Base-by-base conservation (phyloP, 1,284 basidiomycete species). In the Cryptococcus sp. region DNA sequence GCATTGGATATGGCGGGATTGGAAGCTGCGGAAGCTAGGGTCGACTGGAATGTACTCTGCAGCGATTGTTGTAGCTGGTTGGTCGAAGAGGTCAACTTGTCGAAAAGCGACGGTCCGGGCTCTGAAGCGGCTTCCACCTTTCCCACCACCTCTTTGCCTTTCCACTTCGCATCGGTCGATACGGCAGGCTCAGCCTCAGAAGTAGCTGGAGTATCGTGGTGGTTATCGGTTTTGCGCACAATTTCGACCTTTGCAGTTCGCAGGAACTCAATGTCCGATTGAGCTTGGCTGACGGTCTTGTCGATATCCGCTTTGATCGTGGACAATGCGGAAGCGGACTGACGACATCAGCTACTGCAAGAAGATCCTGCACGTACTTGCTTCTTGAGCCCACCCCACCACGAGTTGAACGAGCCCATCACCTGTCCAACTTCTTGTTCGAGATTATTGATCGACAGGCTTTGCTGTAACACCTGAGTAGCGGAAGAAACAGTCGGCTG, bases 401-500 rank as follows among this genome's bases (percentile, higher is more conserved):
- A 71, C 28, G 57, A 59, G 19, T 59, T 84, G n/a, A 92, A 75
- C 60, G 86, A 83, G 19, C 85, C 86, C 44, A 92, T 81, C 21
- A 91, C 88, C 66, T 93, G 85, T 3, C 79, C 79, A 7, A 94
- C 87, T 70, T 93, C 90, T 59, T 90, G 84, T 63, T 92, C 84
- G 43, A 93, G 74, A 48, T 78, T 62, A n/a, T 50, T 55, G 9
- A 53, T 36, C 28, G 65, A 62, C 12, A 70, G 41, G 9, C 62
- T 81, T 42, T 80, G 83, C 54, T 82, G 79, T 11, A 77, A 68
- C 16, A 59, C 59, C 22, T 55, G 34, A 45, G 63, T 55, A 48
- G 75, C 56, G 11, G 57, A 54, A 5, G 44, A 14, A 22, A 26
- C 31, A 10, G 50, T 23, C n/a, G 38, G 35, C n/a, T 39, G 28